These are phyloP conservation scores for Aureobasidium musti DNA, from an alignment of 2,329 filamentous ascomycete species.

Conservation along the genomic window DNA sequence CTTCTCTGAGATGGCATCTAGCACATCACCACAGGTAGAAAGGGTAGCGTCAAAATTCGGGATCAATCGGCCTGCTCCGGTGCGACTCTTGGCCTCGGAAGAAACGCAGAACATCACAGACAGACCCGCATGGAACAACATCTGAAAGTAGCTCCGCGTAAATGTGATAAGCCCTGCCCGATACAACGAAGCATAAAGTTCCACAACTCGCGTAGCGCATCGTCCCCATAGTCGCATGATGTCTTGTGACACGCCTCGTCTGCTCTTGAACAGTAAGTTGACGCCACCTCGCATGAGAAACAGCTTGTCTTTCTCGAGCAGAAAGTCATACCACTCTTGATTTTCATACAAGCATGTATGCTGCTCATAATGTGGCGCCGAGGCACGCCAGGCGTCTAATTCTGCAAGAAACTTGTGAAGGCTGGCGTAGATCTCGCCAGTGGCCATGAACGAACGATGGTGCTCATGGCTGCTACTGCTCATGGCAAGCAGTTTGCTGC, in stretches of 20 bases:
- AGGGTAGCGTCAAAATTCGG: not conserved
- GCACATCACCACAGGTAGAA: not conserved
- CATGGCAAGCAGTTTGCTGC: conserved; percentile 40
- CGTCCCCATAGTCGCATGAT: conserved; percentile 7
- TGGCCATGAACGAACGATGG: not conserved
- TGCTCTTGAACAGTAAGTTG: conserved; percentile 40
- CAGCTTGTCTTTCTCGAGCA: conserved; percentile 47
- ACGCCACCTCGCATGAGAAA: conserved; percentile 48
- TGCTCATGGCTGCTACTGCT: conserved; percentile 32
- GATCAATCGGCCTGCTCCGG: not conserved
- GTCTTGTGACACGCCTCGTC: conserved; percentile 37
- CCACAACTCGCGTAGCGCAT: conserved; percentile 45
- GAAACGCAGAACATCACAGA: conserved; percentile 6
- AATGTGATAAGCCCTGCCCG: conserved; percentile 45
- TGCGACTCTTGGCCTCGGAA: conserved; percentile 5
- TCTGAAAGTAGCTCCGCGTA: conserved; percentile 54
- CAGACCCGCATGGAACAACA: conserved; percentile 51
- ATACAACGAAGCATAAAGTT: conserved; percentile 45
- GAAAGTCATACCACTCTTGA: conserved; percentile 50
- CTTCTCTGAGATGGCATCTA: conserved; percentile 3
- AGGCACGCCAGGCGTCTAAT: conserved; percentile 43
- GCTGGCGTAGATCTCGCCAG: conserved; percentile 15
- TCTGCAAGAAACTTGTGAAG: conserved; percentile 33
- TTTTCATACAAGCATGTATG: conserved; percentile 49
- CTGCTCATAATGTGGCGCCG: conserved; percentile 40